phyloP scores from a whole-genome alignment of 2,329 filamentous ascomycete species.

The Malbranchea zuffiana region DNA sequence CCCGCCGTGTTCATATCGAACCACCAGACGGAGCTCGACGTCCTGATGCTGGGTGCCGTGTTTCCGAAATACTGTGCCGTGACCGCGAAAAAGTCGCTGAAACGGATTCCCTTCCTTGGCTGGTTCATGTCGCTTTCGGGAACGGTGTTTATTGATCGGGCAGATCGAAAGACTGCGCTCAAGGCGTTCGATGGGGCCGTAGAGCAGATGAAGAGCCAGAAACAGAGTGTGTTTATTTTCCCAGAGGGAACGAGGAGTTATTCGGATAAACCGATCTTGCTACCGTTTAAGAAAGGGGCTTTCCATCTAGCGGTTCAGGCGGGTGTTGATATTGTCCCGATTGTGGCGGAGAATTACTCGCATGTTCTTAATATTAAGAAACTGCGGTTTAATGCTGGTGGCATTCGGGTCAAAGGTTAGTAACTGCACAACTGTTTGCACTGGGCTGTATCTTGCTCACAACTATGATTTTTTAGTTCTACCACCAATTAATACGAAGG shows the following conservation, averaged over 20 bases:
- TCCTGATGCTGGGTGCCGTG: slow-evolving; percentile 76
- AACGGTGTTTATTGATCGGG: slow-evolving; percentile 89
- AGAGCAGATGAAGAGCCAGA: slow-evolving; percentile 59
- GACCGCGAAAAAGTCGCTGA: slow-evolving; percentile 79
- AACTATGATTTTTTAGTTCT: slow-evolving; percentile 47
- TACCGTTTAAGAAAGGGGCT: slow-evolving; percentile 98
- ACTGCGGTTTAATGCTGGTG: slow-evolving; percentile 55
- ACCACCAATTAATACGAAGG: slow-evolving; percentile 65
- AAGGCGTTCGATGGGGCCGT: slow-evolving; percentile 78
- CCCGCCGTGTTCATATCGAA: slow-evolving; percentile 89
- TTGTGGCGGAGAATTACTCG: slow-evolving; percentile 70
- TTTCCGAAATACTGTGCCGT: slow-evolving; percentile 89
- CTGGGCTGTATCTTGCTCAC: neutral
- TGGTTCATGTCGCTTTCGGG: slow-evolving; percentile 89
- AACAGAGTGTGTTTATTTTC: slow-evolving; percentile 50
- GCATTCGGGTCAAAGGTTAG: slow-evolving; percentile 64
- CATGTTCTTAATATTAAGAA: slow-evolving; percentile 57
- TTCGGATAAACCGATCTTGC: slow-evolving; percentile 62
- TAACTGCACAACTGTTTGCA: slow-evolving; percentile 11
- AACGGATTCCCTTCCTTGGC: slow-evolving; percentile 70
- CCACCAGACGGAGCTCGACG: slow-evolving; percentile 92
- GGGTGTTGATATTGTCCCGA: slow-evolving; percentile 80
- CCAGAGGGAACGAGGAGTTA: slow-evolving; percentile 86
- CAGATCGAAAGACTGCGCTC: slow-evolving; percentile 69
- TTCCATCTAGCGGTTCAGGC: slow-evolving; percentile 94